Percentiles rank a stretch among this genome's conserved stretches.
Evolutionary conservation across 257 asterid species (phyloP).

Genomic region (Solanum pimpinellifolium): DNA sequence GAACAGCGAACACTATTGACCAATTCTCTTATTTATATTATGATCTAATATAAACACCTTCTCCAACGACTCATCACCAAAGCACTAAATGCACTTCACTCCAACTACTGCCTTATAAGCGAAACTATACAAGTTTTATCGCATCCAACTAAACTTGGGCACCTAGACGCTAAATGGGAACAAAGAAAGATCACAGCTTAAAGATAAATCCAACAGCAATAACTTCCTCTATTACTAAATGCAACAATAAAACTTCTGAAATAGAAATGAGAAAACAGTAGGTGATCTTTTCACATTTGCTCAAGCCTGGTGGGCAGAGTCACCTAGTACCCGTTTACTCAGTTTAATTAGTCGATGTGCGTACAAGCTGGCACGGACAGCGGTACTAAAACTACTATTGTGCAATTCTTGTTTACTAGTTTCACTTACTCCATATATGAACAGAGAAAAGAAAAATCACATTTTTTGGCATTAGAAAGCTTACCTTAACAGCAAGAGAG

Average conservation of each 20-base stretch:
- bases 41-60: background rate
- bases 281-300: no score
- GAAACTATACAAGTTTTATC: background rate
- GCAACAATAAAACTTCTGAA: background rate
- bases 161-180: background rate
- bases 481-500: slow-evolving; percentile 74
- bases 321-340: background rate
- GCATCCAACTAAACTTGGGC: background rate
- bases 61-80: background rate
- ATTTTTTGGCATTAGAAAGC: background rate
- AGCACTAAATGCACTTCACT: background rate
- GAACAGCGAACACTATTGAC: background rate
- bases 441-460: background rate
- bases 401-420: background rate
- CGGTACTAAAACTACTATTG: background rate
- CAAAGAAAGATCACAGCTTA: background rate
- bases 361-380: background rate
- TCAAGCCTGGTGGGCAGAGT: background rate
- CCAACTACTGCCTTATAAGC: background rate
- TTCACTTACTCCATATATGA: background rate
- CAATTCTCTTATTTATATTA: background rate
- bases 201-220: background rate
- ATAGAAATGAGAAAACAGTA: background rate
- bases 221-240: background rate
- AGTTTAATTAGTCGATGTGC: background rate